A percentile compares a stretch with the other conserved stretches of the same genome.
Evolutionary conservation across 495 filamentous ascomycete species (phyloP).

Genomic region (Neurospora sp.): DNA sequence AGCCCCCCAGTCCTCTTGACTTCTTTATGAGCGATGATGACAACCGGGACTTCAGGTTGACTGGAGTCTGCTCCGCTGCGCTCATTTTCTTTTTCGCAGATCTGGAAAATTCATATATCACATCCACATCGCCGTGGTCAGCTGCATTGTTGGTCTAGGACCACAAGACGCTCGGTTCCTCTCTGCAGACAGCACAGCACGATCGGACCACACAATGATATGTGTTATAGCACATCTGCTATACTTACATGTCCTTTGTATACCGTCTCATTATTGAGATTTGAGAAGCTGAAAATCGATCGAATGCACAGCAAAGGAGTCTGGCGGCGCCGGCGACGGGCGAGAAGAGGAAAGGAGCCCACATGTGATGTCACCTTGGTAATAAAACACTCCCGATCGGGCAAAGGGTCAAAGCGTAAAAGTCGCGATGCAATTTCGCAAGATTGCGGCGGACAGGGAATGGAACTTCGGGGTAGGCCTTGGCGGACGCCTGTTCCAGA

Average conservation of each 20-base stretch:
- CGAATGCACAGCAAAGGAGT: not conserved
- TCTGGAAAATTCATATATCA: not conserved
- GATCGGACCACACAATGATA: not conserved
- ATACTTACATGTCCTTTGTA: not conserved
- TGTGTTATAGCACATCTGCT: not conserved
- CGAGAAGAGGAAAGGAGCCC: not conserved
- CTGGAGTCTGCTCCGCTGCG: not conserved
- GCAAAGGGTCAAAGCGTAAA: constrained; percentile 14
- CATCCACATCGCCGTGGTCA: not conserved
- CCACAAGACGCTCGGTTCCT: not conserved
- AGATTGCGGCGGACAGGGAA: constrained; percentile 18
- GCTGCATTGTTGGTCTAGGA: not conserved
- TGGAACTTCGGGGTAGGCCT: constrained; percentile 7
- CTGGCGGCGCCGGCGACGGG: not conserved
- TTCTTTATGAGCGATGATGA: not conserved
- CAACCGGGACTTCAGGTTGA: not conserved
- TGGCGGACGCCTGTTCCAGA: constrained; percentile 3
- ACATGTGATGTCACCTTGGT: not conserved
- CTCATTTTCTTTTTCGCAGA: not conserved
- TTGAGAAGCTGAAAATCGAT: not conserved
- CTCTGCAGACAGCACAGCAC: not conserved
- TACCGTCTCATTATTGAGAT: not conserved
- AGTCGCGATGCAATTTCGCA: constrained; percentile 15
- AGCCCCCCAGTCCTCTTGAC: not conserved
- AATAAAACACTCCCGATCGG: not conserved